A percentile compares a stretch with the other conserved stretches of the same genome.
These are phyloP conservation scores for Bryoglossum gracile DNA, from an alignment of 495 filamentous ascomycete genomes.

Conservation along the genomic window DNA sequence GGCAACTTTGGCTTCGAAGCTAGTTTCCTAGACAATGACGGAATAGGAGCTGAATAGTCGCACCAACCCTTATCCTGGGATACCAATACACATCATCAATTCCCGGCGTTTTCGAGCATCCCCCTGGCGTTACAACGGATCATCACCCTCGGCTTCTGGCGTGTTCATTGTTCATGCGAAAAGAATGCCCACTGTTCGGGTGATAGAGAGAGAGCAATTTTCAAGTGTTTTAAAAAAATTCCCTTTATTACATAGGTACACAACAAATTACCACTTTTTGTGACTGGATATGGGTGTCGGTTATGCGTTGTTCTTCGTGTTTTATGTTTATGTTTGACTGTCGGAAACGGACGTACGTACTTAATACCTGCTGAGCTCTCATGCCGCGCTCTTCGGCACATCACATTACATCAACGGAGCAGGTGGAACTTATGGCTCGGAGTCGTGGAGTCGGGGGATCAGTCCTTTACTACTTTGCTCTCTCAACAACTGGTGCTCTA, in stretches of 20 bases:
- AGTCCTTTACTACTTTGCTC: too few relatives aligned
- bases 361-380: conserved; percentile 22
- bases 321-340: conserved; percentile 25
- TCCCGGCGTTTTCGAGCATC: conserved; percentile 28
- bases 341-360: conserved; percentile 14
- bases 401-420: too few relatives aligned
- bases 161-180: conserved; percentile 24
- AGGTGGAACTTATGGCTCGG: conserved; percentile 13
- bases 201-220: conserved; percentile 20
- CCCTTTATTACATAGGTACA: conserved; percentile 21
- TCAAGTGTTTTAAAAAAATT: conserved; percentile 22
- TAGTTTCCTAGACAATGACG: conserved; percentile 37
- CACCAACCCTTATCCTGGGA: too few relatives aligned
- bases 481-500: conserved; percentile 21
- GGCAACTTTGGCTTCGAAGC: conserved; percentile 38
- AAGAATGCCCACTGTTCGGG: conserved; percentile 20
- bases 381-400: conserved; percentile 18
- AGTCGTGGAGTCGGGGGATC: conserved; percentile 22
- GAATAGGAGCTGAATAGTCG: conserved; percentile 42
- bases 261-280: conserved; percentile 1
- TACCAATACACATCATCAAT: conserved; percentile 20
- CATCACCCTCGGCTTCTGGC: conserved; percentile 21
- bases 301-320: conserved; percentile 12
- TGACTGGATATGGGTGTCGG: conserved; percentile 20
- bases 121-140: conserved; percentile 24